These are phyloP conservation scores for Priceomyces carsonii DNA, from an alignment of 805 yeast species.

Conservation along the genomic window DNA sequence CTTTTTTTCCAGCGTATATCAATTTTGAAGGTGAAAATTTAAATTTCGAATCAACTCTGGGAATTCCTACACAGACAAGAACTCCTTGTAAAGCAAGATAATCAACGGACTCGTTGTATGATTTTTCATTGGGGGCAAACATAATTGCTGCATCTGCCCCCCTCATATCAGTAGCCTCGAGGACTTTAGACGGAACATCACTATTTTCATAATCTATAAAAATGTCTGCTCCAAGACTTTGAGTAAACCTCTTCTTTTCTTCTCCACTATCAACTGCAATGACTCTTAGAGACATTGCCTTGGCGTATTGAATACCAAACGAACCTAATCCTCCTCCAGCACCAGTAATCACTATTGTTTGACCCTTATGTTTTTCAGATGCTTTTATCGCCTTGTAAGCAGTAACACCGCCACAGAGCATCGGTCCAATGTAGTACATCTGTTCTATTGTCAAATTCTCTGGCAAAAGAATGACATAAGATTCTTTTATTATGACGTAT, in stretches of 20 bases:
- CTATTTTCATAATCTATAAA: conserved; percentile 58
- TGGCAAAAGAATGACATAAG: conserved; percentile 86
- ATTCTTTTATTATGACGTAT: conserved; percentile 60
- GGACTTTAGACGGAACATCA: conserved; percentile 55
- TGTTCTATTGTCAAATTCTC: conserved; percentile 70
- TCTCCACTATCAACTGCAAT: conserved; percentile 71
- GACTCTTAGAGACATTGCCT: conserved; percentile 74
- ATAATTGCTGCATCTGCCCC: conserved; percentile 78
- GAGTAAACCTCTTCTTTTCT: conserved; percentile 54
- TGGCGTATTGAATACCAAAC: conserved; percentile 71
- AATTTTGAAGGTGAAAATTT: conserved; percentile 67
- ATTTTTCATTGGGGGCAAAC: conserved; percentile 70
- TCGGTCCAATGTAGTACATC: conserved; percentile 74
- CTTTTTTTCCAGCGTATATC: conserved; percentile 68
- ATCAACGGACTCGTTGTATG: conserved; percentile 59
- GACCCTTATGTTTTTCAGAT: conserved; percentile 65
- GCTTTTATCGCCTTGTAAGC: conserved; percentile 88
- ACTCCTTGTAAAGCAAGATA: conserved; percentile 40
- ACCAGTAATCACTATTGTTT: conserved; percentile 76
- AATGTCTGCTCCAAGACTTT: conserved; percentile 62
- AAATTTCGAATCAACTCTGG: conserved; percentile 69
- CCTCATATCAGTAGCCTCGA: conserved; percentile 55
- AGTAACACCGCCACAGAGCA: conserved; percentile 89
- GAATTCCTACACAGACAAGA: conserved; percentile 60
- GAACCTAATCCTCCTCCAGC: conserved; percentile 82